Evolutionary conservation across 1,284 basidiomycete genomes (phyloP).

Genomic region (Cutaneotrichosporon dermatis): DNA sequence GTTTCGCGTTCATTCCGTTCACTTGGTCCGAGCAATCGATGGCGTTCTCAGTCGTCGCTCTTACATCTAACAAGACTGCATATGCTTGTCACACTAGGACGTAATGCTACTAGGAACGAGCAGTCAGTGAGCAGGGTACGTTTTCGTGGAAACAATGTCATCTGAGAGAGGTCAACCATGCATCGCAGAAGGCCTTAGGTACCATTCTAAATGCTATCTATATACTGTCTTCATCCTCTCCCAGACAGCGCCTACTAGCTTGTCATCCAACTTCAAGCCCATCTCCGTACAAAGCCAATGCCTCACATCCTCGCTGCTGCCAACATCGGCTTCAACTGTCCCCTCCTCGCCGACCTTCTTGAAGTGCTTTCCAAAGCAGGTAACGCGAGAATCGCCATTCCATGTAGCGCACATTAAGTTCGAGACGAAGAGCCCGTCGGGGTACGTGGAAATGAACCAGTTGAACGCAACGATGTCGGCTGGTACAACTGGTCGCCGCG

Average conservation of each 20-base stretch:
- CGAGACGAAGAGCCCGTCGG: neutral
- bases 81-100: too few species aligned
- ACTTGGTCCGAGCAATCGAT: too few species aligned
- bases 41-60: too few species aligned
- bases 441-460: slow-evolving; percentile 14
- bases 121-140: too few species aligned
- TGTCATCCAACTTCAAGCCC: neutral
- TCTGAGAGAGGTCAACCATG: too few species aligned
- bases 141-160: too few species aligned
- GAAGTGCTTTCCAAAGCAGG: slow-evolving; percentile 4
- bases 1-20: too few species aligned
- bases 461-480: slow-evolving; percentile 14
- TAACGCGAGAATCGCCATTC: slow-evolving; percentile 10
- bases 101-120: too few species aligned
- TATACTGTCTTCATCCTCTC: slow-evolving; percentile 2
- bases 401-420: slow-evolving; percentile 4
- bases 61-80: too few species aligned
- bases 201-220: neutral
- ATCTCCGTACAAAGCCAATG: slow-evolving; percentile 3
- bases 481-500: neutral
- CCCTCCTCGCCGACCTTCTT: neutral
- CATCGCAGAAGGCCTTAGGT: too few species aligned
- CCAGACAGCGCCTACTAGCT: slow-evolving; percentile 3
- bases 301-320: neutral
- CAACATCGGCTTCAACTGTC: neutral